Percentiles rank a stretch among this genome's conserved stretches.
Evolutionary conservation across 2,329 filamentous ascomycete genomes (phyloP).

Genomic region (Ophiosphaerella herpotricha): DNA sequence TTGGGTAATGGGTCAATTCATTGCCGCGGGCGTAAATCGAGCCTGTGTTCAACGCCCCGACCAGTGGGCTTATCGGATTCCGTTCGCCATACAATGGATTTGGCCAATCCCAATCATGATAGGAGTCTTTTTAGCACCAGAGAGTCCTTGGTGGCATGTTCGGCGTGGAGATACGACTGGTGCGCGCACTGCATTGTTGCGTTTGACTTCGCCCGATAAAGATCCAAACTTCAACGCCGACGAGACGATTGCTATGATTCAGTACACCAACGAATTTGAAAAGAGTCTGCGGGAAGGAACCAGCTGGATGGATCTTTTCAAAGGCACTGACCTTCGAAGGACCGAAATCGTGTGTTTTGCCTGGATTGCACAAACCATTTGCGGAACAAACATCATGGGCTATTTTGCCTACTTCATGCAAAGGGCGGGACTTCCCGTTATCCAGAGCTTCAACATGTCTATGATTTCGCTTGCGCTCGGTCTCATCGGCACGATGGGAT

Average conservation of each 20-base stretch:
- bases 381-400: conserved; percentile 50
- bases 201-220: conserved; percentile 64
- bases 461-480: conserved; percentile 64
- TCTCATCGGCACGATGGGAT: conserved; percentile 74
- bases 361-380: conserved; percentile 52
- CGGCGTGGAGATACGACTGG: conserved; percentile 65
- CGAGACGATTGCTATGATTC: conserved; percentile 81
- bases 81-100: conserved; percentile 74
- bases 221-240: conserved; percentile 58
- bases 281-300: conserved; percentile 68
- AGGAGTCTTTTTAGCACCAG: conserved; percentile 69
- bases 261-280: conserved; percentile 83
- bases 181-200: conserved; percentile 66
- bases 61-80: conserved; percentile 68
- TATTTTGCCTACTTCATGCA: conserved; percentile 32
- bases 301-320: conserved; percentile 80
- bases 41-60: conserved; percentile 66
- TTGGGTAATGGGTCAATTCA: conserved; percentile 73
- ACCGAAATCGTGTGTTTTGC: conserved; percentile 68
- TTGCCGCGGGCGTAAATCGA: conserved; percentile 71
- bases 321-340: conserved; percentile 72
- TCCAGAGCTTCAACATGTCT: conserved; percentile 51
- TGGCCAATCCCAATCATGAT: conserved; percentile 70
- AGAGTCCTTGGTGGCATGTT: conserved; percentile 75
- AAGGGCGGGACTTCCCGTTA: conserved; percentile 38